Evolutionary conservation across 805 yeast genomes (phyloP), one percentile per base, ranked within the genome.

Genomic region (Kluyveromyces dobzhanskii): DNA sequence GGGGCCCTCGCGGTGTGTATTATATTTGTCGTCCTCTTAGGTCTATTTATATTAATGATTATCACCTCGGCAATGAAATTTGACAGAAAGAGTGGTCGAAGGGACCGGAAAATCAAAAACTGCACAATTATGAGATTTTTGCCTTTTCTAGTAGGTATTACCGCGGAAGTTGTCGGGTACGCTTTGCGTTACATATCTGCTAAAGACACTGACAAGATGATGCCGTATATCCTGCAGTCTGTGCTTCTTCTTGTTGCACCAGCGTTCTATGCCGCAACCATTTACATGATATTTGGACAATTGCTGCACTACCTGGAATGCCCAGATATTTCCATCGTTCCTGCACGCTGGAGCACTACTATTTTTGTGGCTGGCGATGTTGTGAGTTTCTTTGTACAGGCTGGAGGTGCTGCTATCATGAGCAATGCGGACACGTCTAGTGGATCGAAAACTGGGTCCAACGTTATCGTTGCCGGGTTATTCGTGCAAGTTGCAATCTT

Each of bases 341-440:
- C 44, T n/a, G 23, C 42, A 4, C 42, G 48, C 16, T 50, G 43
- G 38, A 40, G 45, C 14, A 54, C 60, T 1, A 49, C 44, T 12
- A 35, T 54, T 10, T 59, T 56, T 44, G 58, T 57, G 2, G 14
- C 31, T 14, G 58, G 59, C 12, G 62, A 59, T 42, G 45, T 56
- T 10, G 2, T 53, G n/a, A 49, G 58, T 27, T 53, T 56, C 32
- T 36, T 54, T 3, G 17, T 56, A 11, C 62, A 57, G 43, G 52
- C 46, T 17, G 44, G 43, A n/a, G 64, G 64, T 8, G 62, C 56
- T 17, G 61, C 60, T 3, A 30, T 57, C n/a, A 35, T 46, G 45
- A 39, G 51, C 4, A 12, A 32, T 12, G 17, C 13, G 6, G 16
- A 27, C 16, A n/a, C 30, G 30, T n/a, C 33, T 10, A 32, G 25